Percentiles rank a stretch among this genome's conserved stretches.
Evolutionary conservation across 2,329 filamentous ascomycete species (phyloP).

Genomic region (Xylaria sp.): DNA sequence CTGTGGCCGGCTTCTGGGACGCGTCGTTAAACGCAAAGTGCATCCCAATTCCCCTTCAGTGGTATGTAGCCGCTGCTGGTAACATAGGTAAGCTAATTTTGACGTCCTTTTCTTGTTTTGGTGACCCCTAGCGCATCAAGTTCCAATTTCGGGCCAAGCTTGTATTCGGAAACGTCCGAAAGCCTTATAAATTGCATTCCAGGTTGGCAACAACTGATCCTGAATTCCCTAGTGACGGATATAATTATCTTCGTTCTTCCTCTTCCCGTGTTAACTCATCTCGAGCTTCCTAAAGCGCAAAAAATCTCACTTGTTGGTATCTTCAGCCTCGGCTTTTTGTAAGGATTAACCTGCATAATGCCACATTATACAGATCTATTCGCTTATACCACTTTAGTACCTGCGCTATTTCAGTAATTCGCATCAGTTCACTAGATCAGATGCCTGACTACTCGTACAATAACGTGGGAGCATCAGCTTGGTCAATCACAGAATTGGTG

Average conservation of each 20-base stretch:
- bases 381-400: conserved; percentile 34
- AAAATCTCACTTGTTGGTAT: conserved; percentile 44
- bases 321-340: conserved; percentile 49
- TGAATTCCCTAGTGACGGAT: too few relatives aligned
- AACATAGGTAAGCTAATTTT: too few relatives aligned
- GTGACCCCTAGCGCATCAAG: too few relatives aligned
- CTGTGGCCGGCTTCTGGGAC: conserved; percentile 46
- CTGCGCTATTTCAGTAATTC: conserved; percentile 47
- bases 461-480: conserved; percentile 45
- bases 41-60: conserved; percentile 43
- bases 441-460: conserved; percentile 46
- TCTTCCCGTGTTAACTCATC: conserved; percentile 42
- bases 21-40: conserved; percentile 38
- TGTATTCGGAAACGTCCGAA: too few relatives aligned
- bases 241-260: conserved; percentile 46
- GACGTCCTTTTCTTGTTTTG: too few relatives aligned
- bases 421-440: conserved; percentile 45
- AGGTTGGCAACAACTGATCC: too few relatives aligned
- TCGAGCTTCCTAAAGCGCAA: conserved; percentile 44
- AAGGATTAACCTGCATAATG: conserved; percentile 23
- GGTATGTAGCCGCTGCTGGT: conserved; percentile 43
- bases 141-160: too few relatives aligned
- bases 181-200: too few relatives aligned
- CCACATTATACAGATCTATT: neutral
- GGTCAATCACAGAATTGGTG: conserved; percentile 45